Evolutionary conservation across 495 filamentous ascomycete species (phyloP).

Genomic region (Sordaria brevicollis): DNA sequence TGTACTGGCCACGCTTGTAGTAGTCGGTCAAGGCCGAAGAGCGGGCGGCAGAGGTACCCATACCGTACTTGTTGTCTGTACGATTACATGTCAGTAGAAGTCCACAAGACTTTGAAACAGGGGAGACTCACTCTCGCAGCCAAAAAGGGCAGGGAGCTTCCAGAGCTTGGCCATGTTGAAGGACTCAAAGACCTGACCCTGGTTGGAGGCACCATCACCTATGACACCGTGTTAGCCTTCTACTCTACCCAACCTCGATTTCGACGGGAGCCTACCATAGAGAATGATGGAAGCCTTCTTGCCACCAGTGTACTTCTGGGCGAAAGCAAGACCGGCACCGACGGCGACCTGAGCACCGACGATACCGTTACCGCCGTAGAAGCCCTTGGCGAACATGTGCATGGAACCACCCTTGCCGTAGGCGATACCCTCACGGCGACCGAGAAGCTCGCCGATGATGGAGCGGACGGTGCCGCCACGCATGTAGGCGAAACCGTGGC

Average conservation of each 20-base stretch:
- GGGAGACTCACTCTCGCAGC: constrained; percentile 79
- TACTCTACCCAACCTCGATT: too few relatives aligned
- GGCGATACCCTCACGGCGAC: constrained; percentile 89
- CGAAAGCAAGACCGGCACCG: constrained; percentile 92
- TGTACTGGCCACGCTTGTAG: constrained; percentile 99
- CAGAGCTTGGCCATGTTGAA: constrained; percentile 99
- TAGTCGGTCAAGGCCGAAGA: constrained; percentile 95
- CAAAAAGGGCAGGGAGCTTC: constrained; percentile 90
- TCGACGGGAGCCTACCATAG: constrained; percentile 60
- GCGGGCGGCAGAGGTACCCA: constrained; percentile 94
- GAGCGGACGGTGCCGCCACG: constrained; percentile 82
- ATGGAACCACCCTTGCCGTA: constrained; percentile 98
- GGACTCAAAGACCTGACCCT: constrained; percentile 98
- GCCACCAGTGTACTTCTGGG: constrained; percentile 83
- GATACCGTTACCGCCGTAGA: constrained; percentile 98
- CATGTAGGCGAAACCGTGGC: constrained; percentile 97
- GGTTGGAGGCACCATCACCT: constrained; percentile 88
- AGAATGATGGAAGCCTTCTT: constrained; percentile 78
- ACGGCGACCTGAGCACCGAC: constrained; percentile 98
- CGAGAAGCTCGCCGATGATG: constrained; percentile 94
- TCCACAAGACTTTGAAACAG: neutral
- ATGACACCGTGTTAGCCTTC: neutral
- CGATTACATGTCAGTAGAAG: neutral
- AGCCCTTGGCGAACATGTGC: constrained; percentile 99
- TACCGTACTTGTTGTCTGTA: constrained; percentile 99